Base-by-base conservation (phyloP, 768 basidiomycete species). In the Leccinum arenicola region DNA sequence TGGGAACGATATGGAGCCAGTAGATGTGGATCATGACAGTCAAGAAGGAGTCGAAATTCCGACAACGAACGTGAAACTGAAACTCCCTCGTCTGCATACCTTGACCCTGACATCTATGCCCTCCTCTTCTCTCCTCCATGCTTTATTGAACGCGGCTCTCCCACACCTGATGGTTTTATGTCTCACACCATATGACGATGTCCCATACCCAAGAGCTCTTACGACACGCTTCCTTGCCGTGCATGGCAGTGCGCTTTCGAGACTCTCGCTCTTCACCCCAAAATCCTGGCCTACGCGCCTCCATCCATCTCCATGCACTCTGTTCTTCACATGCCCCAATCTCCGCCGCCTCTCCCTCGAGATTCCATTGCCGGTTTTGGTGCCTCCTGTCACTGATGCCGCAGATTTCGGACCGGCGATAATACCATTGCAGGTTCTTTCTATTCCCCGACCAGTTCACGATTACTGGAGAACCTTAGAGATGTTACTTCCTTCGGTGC, bases 291-390 rank as follows among this genome's bases (percentile, higher is more conserved):
- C 86, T 2, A 84, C 82, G 3, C 73, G 75, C 47, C 77, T 82
- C 36, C 84, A 82, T 57, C 79, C 86, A 33, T 83, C 84, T 33
- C 84, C 86, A 0, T 58, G 66, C 0, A 74, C 74, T 21, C 52
- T 88, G 17, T 74, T 89, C 17, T 66, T 69, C 43, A 76, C 74
- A 35, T 82, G 78, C 31, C 86, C 87, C 17, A 73, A 76, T 35
- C 76, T 92, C 7, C 78, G 76, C n/a, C 86, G 88, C 67, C 81
- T 92, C 38, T 88, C 89, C 1, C 78, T 92, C 50, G 89, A 91
- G 72, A 77, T 70, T 7, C 91, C 89, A 0, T 74, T 91, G 11
- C 90, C 91, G 2, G 61, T 67, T 1, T 76, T 87, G 51, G 55
- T 64, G 8, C 66, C 83, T 7, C 65, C 70, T 12, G 11, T 45